Base-by-base conservation (phyloP, 352 stramenopile genomes). In the Pseudoperonospora humuli region DNA sequence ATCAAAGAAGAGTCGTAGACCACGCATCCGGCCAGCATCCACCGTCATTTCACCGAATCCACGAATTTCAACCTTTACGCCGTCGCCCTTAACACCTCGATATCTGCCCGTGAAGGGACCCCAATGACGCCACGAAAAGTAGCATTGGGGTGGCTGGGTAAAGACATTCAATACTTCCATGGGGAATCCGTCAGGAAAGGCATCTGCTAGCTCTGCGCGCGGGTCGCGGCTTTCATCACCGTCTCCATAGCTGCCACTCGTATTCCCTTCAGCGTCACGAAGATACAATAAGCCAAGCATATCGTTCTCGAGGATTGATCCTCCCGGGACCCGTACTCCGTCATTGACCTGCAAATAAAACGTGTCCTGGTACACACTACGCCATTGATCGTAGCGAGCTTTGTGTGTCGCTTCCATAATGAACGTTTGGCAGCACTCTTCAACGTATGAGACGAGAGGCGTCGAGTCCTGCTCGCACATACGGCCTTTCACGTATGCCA, bases 111-210 rank as follows among this genome's bases (percentile, higher is more conserved):
- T 75, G 49, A 89, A 91, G 7, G 65, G 60, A 0, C 74, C 79
- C 79, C 79, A 91, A 50, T 91, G 79, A 9, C 76, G 63, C 79
- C 79, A 91, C 25, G 72, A 66, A 33, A 91, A 91, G 46, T 87
- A 78, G 46, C 78, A 86, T 27, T 71, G 59, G 18, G 79, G 79
- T 19, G 72, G 74, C 45, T 84, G 74, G 19, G 79, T 89, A 43
- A 75, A 91, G 35, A 89, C 79, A 15, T 86, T 57, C 8, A 88
- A 56, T 9, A 91, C 71, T 39, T 89, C 79, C 63, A 91, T 78
- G 10, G 79, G 79, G 34, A 88, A 91, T 9, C 79, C 76, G 6
- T 86, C 67, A 8, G 74, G 60, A 37, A 91, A 81, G 0, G 73
- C 79, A 47, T 87, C 70, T 9, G 67, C 50, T 0, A 91, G 50